Base-by-base conservation (phyloP, 345 rosid genomes). In the Populus simonii region DNA sequence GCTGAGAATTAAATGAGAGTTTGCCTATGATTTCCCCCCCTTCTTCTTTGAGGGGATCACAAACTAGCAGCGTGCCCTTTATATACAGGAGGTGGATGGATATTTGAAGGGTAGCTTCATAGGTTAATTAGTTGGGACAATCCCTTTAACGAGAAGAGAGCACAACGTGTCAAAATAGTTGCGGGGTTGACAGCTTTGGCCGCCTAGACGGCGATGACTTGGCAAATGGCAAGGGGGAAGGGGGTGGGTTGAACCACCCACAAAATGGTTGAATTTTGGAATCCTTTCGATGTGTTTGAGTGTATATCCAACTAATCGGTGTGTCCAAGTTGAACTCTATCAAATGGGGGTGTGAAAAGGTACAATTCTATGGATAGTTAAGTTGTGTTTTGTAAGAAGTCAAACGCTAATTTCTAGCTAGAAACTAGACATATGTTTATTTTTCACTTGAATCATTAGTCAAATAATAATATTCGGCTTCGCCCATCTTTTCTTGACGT, bases 91-190 rank as follows among this genome's bases (percentile, higher is more conserved):
- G 20, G 70, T 29, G 1, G 17, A 31, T 25, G 68, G 63, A 0
- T 4, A 27, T 25, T 27, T 38, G 51, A 70, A 55, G 39, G 62
- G 27, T 41, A n/a, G 78, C 68, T 82, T 41, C 27, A 51, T 68
- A 68, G 62, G 80, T 80, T n/a, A n/a, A n/a, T n/a, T 69, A 29
- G 79, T 75, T 75, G 78, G 70, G 85, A 76, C 82, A 76, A 75
- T 17, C 78, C 39, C 82, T 78, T 70, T 27, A 78, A 74, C 82
- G 36, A 33, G 36, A 75, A 20, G 74, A 79, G 81, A 66, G 31
- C 35, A 68, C 82, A 63, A 73, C 82, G 85, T 78, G 85, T 83
- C 69, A 29, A 80, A 66, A 20, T 39, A 16, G 22, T 49, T 76
- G 77, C 76, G 74, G 79, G 67, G 23, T 38, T 71, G 78, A 75